Evolutionary conservation across 441 rosid species (phyloP).

Genomic region (Brassica hybrid): DNA sequence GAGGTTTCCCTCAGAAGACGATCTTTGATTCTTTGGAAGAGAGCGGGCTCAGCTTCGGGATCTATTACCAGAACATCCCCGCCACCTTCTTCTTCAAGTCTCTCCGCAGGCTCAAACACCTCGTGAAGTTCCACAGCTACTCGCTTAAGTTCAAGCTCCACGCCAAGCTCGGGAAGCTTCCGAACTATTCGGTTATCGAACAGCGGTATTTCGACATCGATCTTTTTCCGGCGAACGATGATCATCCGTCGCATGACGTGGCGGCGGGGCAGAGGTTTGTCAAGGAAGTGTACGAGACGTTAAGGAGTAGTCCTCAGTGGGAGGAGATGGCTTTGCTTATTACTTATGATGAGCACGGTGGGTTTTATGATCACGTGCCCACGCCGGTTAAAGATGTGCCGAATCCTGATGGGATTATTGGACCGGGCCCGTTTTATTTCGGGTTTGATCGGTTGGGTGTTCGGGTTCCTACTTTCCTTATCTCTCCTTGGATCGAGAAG

Average conservation of each 20-base stretch:
- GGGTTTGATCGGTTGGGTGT: constrained; percentile 87
- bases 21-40: constrained; percentile 90
- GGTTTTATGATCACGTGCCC: constrained; percentile 92
- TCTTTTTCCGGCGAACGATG: constrained; percentile 80
- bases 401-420: constrained; percentile 85
- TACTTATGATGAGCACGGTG: constrained; percentile 95
- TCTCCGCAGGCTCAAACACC: constrained; percentile 70
- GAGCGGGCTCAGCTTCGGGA: constrained; percentile 76
- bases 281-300: constrained; percentile 89
- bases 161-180: constrained; percentile 72
- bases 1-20: constrained; percentile 89
- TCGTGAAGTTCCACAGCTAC: constrained; percentile 68
- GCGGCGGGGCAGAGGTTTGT: constrained; percentile 84
- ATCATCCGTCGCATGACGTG: constrained; percentile 94
- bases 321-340: constrained; percentile 86
- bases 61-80: constrained; percentile 93
- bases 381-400: constrained; percentile 82
- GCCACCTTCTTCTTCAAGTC: constrained; percentile 81
- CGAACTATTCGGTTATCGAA: constrained; percentile 87
- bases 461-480: constrained; percentile 76
- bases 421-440: constrained; percentile 89
- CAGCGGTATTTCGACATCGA: constrained; percentile 80
- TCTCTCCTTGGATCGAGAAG: constrained; percentile 95
- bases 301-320: constrained; percentile 94
- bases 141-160: constrained; percentile 63